Evolutionary conservation across 148 eudicot species (phyloP).

Genomic region (Rhododendron griersonianum): DNA sequence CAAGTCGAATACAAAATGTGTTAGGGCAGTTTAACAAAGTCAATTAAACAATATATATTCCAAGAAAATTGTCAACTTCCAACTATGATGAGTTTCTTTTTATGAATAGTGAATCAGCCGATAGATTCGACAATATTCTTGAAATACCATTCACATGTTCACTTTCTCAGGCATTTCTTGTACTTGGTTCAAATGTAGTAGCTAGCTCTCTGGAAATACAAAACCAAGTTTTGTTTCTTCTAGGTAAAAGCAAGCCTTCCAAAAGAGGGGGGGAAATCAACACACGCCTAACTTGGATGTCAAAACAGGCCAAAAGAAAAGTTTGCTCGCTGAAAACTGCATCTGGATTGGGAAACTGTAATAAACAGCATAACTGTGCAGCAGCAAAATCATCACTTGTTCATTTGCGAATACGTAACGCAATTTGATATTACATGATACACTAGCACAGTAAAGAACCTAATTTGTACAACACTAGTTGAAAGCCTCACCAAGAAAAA

Average conservation of each 20-base stretch:
- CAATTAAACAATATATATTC: not conserved
- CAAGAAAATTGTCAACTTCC: not conserved
- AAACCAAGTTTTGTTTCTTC: not conserved
- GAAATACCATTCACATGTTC: not conserved
- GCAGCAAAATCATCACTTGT: not conserved
- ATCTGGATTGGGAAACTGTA: not conserved
- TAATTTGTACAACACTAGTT: conserved; percentile 6
- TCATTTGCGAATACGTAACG: not conserved
- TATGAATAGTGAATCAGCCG: not conserved
- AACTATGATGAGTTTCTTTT: not conserved
- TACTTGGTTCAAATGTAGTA: not conserved
- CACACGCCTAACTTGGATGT: not conserved
- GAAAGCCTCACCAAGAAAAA: conserved; percentile 1
- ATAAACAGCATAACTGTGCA: not conserved
- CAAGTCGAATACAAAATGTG: too few relatives aligned
- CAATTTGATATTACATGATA: not conserved
- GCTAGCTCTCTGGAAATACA: not conserved
- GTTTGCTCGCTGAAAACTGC: not conserved
- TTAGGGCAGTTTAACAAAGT: too few relatives aligned
- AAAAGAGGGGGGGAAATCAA: not conserved
- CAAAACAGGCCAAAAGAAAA: not conserved
- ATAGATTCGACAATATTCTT: not conserved
- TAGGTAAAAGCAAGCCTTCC: not conserved
- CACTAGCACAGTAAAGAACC: not conserved
- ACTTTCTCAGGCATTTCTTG: not conserved